These are phyloP conservation scores for Papiliotrema flavescens DNA, from an alignment of 1,284 basidiomycete genomes.

Conservation along the genomic window DNA sequence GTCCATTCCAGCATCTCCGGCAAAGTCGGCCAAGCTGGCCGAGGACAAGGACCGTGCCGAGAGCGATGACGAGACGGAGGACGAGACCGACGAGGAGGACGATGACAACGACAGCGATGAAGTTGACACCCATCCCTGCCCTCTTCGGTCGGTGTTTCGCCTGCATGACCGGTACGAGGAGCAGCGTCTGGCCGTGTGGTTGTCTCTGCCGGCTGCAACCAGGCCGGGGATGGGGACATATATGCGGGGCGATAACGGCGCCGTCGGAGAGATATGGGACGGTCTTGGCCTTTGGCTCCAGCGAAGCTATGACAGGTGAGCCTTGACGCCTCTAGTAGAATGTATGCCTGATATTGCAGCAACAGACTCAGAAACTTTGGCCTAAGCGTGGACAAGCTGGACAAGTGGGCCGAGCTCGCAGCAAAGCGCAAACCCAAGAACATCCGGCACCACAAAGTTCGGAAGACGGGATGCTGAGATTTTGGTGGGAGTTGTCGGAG, in stretches of 20 bases:
- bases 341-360: not conserved
- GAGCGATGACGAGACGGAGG: slow-evolving; percentile 22
- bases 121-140: slow-evolving; percentile 18
- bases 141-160: slow-evolving; percentile 26
- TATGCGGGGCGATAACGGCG: slow-evolving; percentile 27
- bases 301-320: slow-evolving; percentile 26
- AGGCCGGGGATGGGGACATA: slow-evolving; percentile 28
- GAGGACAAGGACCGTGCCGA: not conserved
- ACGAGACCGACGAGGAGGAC: slow-evolving; percentile 7
- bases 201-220: slow-evolving; percentile 11
- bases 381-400: slow-evolving; percentile 28
- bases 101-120: slow-evolving; percentile 5
- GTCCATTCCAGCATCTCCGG: not conserved
- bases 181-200: slow-evolving; percentile 32
- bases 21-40: not conserved
- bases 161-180: slow-evolving; percentile 38
- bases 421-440: slow-evolving; percentile 20
- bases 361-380: slow-evolving; percentile 19
- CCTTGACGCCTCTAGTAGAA: not conserved
- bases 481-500: too few species aligned
- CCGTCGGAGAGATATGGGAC: slow-evolving; percentile 33
- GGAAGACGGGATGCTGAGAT: too few species aligned
- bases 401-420: slow-evolving; percentile 34
- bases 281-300: slow-evolving; percentile 24
- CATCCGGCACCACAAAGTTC: slow-evolving; percentile 18